Base-by-base conservation (phyloP, 805 yeast genomes). In the Monosporozyma unispora region DNA sequence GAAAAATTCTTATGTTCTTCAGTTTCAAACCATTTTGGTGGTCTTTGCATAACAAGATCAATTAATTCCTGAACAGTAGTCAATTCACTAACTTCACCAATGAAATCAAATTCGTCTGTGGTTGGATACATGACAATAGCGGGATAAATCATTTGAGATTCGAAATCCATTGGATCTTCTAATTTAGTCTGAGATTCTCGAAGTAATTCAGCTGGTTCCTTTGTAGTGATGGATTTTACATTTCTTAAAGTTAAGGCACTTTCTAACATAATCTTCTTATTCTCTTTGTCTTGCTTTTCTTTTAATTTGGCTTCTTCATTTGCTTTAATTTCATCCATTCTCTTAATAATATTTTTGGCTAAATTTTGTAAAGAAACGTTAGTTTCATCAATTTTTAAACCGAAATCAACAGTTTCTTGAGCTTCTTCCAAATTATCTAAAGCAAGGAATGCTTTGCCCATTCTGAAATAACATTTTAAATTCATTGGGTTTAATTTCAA, bases 391-490 rank as follows among this genome's bases (percentile, higher is more conserved):
- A 84, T 57, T 4, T 72, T 67, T 44, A 81, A 61, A 0, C 90
- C 95, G 59, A 84, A 86, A 35, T 76, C 70, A 47, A 83, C 66
- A 6, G 89, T 76, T 50, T 78, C 80, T 42, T 71, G 69, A 5
- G 91, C 87, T 59, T 91, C 98, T 19, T 84, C 87, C 47, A 71
- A 75, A 56, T 78, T 78, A 25, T 78, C 84, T 5, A 93, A 72
- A 0, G 78, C 76, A 48, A 80, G 71, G 54, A 86, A 86, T 0
- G 98, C 96, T 61, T 77, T 84, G 0, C 87, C 91, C 45, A 95
- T 81, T 56, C 98, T 74, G 66, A 72, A 93, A 60, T 85, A 79
- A 0, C 98, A 97, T 68, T 93, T 93, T 45, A 83, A 71, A 60
- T 84, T 87, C 52, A 71, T 73, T 2, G 87, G 84, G 57, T 87